Conservation (phyloP, 1,139 yeast species). For the Geotrichum restrictum region DNA sequence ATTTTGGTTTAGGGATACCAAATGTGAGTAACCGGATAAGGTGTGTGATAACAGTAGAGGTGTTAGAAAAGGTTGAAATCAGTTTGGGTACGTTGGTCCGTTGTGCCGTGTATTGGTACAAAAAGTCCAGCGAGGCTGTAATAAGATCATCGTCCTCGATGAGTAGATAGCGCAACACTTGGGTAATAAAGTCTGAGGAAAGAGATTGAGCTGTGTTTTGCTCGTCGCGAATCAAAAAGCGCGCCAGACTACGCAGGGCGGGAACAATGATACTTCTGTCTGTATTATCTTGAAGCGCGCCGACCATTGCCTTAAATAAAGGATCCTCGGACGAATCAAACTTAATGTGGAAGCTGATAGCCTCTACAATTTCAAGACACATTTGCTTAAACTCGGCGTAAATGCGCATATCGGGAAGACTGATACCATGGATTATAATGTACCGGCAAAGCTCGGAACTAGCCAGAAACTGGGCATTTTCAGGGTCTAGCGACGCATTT, state of each 20-base stretch:
- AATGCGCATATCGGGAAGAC: constrained; percentile 38
- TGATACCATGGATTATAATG: constrained; percentile 49
- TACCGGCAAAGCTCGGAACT: constrained; percentile 40
- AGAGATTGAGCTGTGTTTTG: constrained; percentile 41
- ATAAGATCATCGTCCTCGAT: constrained; percentile 55
- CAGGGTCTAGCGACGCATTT: constrained; percentile 77
- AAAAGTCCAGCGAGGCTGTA: constrained; percentile 61
- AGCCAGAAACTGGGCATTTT: constrained; percentile 75
- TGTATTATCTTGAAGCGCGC: constrained; percentile 24
- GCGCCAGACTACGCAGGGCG: constrained; percentile 40
- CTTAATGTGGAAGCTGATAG: constrained; percentile 75
- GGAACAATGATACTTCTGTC: constrained; percentile 42
- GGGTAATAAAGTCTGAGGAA: constrained; percentile 23
- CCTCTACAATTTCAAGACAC: constrained; percentile 75
- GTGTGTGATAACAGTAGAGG: constrained; percentile 47
- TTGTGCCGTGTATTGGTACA: constrained; percentile 61
- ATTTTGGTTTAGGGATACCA: constrained; percentile 40
- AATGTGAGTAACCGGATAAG: constrained; percentile 56
- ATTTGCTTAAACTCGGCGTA: constrained; percentile 64
- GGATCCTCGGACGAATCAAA: constrained; percentile 55
- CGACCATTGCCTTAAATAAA: constrained; percentile 31
- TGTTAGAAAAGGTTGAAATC: constrained; percentile 41
- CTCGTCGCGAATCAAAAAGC: constrained; percentile 42
- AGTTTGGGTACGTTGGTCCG: constrained; percentile 38
- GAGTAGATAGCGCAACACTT: constrained; percentile 46